Percentiles rank a stretch among this genome's conserved stretches.
Evolutionary conservation across 257 asterid species (phyloP).

Genomic region (Marsdenia floribunda): DNA sequence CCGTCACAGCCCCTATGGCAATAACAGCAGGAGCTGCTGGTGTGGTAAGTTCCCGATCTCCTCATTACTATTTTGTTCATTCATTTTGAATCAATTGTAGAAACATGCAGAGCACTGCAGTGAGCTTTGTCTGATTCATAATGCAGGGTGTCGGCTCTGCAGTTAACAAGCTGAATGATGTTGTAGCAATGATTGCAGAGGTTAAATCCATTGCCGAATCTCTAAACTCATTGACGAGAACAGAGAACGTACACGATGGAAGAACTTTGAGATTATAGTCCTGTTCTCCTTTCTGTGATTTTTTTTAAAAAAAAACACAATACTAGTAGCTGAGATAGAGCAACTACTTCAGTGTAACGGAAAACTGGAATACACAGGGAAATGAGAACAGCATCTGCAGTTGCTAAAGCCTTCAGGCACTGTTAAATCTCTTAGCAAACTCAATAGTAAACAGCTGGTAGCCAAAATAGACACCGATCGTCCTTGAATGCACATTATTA

Average conservation of each 20-base stretch:
- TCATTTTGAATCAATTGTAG: neutral
- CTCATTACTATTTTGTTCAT: neutral
- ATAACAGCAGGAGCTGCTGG: conserved; percentile 91
- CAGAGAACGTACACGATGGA: conserved; percentile 20
- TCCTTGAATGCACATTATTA: neutral
- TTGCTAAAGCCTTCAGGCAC: too few relatives aligned
- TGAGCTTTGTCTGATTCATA: neutral
- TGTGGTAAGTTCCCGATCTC: conserved; percentile 42
- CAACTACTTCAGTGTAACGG: neutral
- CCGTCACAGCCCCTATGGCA: conserved; percentile 93
- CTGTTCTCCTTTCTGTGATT: neutral
- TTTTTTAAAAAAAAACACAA: neutral
- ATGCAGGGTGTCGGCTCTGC: conserved; percentile 93
- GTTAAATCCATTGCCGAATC: conserved; percentile 68
- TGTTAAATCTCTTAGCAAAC: too few relatives aligned
- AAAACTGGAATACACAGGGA: neutral
- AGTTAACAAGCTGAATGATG: conserved; percentile 81
- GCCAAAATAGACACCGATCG: neutral
- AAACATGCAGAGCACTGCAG: neutral
- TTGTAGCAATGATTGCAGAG: conserved; percentile 88
- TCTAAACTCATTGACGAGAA: conserved; percentile 29
- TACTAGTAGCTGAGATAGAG: neutral
- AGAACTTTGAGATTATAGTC: conserved; percentile 35
- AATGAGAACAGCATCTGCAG: neutral
- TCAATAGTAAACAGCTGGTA: neutral